These are phyloP conservation scores for Xylariaceae sp. DNA, from an alignment of 2,329 filamentous ascomycete species.

Conservation along the genomic window DNA sequence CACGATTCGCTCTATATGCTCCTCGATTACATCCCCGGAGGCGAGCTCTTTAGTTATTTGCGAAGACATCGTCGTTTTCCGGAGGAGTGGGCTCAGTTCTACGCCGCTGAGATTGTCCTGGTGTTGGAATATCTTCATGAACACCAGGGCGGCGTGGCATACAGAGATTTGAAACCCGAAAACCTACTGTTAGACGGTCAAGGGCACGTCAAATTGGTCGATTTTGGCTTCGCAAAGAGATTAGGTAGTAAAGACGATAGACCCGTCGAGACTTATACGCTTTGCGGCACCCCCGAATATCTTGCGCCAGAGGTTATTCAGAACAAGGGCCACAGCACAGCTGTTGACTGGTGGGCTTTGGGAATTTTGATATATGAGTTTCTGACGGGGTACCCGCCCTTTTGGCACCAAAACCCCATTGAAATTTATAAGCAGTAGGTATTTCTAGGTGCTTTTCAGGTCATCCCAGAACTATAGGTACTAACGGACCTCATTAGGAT, in stretches of 20 bases:
- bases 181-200: slow-evolving; percentile 74
- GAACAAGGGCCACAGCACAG: slow-evolving; percentile 71
- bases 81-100: slow-evolving; percentile 74
- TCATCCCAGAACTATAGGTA: too few species aligned
- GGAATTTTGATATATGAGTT: slow-evolving; percentile 84
- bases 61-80: slow-evolving; percentile 75
- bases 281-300: slow-evolving; percentile 81
- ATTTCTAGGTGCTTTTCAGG: neutral
- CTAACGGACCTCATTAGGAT: slow-evolving; percentile 51
- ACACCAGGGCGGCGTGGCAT: slow-evolving; percentile 70
- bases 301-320: slow-evolving; percentile 81
- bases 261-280: slow-evolving; percentile 69
- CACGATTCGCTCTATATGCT: slow-evolving; percentile 76
- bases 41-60: slow-evolving; percentile 81
- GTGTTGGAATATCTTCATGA: slow-evolving; percentile 80
- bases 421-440: slow-evolving; percentile 77
- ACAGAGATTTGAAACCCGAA: slow-evolving; percentile 78
- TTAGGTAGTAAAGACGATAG: slow-evolving; percentile 53
- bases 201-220: slow-evolving; percentile 77
- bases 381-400: slow-evolving; percentile 77
- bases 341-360: slow-evolving; percentile 85
- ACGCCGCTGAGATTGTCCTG: slow-evolving; percentile 77
- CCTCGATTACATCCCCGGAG: slow-evolving; percentile 77
- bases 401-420: slow-evolving; percentile 82
- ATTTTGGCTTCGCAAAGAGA: slow-evolving; percentile 82